Percentiles rank a stretch among this genome's conserved stretches.
phyloP scores from a whole-genome alignment of 208 protist species.

The Angomonas ambiguus region DNA sequence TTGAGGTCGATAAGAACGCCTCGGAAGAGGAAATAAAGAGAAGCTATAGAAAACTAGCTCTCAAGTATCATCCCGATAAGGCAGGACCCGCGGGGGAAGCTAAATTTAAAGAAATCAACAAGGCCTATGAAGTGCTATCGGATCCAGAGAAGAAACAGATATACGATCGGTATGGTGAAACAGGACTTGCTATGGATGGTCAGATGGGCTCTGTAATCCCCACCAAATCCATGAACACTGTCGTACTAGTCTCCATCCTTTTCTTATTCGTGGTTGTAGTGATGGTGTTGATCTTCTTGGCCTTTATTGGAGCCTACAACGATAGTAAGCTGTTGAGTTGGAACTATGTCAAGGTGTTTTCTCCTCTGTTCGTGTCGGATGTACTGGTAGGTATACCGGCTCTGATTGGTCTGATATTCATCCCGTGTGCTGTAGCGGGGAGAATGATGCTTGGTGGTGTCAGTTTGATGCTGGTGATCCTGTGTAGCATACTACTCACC shows the following conservation, averaged over 20 bases:
- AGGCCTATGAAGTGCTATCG: slow-evolving; percentile 95
- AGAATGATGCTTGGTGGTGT: slow-evolving; percentile 5
- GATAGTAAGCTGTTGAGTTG: slow-evolving; percentile 39
- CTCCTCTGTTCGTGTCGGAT: slow-evolving; percentile 55
- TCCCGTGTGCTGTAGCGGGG: slow-evolving; percentile 9
- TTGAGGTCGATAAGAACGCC: slow-evolving; percentile 61
- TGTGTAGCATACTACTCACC: slow-evolving; percentile 38
- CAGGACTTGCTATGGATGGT: slow-evolving; percentile 44
- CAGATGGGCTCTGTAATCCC: slow-evolving; percentile 23
- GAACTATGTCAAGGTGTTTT: slow-evolving; percentile 76
- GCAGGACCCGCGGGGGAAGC: slow-evolving; percentile 52
- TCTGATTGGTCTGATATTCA: slow-evolving; percentile 20
- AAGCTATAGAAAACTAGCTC: slow-evolving; percentile 68
- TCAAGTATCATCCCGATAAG: slow-evolving; percentile 88
- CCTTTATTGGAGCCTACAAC: slow-evolving; percentile 45
- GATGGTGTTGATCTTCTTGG: slow-evolving; percentile 56
- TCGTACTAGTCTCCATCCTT: slow-evolving; percentile 12
- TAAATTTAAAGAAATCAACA: slow-evolving; percentile 77
- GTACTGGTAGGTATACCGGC: slow-evolving; percentile 26
- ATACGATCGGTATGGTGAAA: slow-evolving; percentile 65
- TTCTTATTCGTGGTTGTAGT: slow-evolving; percentile 20
- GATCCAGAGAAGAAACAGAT: slow-evolving; percentile 62
- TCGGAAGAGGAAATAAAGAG: slow-evolving; percentile 80
- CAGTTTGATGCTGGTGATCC: slow-evolving; percentile 13
- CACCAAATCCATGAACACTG: slow-evolving; percentile 14